A percentile compares a stretch with the other conserved stretches of the same genome.
Conservation (phyloP, 2,329 filamentous ascomycete species). For the Ascochyta koolunga region DNA sequence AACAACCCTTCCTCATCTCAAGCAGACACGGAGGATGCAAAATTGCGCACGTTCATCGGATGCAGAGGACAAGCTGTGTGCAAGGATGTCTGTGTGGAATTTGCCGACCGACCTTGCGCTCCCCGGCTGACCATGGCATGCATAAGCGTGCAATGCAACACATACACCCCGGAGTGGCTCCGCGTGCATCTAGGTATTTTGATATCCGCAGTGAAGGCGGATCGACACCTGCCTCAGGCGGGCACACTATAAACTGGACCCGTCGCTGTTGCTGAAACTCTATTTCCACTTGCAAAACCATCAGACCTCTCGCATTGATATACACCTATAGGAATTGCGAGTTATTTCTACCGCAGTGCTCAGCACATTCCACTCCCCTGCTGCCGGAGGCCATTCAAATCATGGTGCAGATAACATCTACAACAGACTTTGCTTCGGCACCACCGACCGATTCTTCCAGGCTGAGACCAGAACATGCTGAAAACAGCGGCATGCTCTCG, state of each 20-base stretch:
- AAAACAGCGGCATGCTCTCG: neutral
- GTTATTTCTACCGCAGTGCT: neutral
- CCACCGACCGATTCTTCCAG: neutral
- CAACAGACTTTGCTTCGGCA: neutral
- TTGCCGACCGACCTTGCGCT: neutral
- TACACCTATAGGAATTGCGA: neutral
- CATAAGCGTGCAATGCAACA: constrained; percentile 13
- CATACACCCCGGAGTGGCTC: neutral
- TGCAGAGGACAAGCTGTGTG: neutral
- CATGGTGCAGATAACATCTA: neutral
- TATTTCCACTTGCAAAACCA: constrained; percentile 1
- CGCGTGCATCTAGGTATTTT: constrained; percentile 1
- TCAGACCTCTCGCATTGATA: neutral
- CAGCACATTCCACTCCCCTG: neutral
- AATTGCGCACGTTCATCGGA: neutral
- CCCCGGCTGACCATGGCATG: constrained; percentile 1
- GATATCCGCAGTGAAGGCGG: neutral
- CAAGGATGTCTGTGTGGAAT: neutral
- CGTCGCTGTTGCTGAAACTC: constrained; percentile 2
- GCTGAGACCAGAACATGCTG: neutral
- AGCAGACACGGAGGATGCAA: neutral
- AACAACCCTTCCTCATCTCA: neutral
- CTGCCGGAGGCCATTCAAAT: neutral
- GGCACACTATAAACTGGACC: constrained; percentile 1
- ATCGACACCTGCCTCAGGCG: constrained; percentile 4